Evolutionary conservation across 352 stramenopile species (phyloP).

Genomic region (Bremia lactucae): DNA sequence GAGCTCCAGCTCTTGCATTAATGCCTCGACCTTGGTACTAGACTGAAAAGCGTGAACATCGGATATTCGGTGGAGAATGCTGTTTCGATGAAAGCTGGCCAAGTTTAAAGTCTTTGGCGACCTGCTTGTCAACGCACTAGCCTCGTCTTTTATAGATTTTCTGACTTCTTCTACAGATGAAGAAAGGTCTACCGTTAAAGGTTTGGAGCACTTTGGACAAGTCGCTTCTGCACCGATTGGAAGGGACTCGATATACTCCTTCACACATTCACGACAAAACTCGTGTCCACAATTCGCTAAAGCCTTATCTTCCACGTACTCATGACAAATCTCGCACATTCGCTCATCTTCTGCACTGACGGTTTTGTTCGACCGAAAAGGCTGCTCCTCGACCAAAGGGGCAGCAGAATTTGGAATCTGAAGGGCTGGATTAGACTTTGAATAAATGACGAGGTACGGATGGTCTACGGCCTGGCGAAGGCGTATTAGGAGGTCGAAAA

Average conservation of each 20-base stretch:
- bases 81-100: conserved; percentile 60
- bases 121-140: conserved; percentile 1
- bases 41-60: conserved; percentile 67
- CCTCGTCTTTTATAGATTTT: conserved; percentile 3
- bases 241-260: conserved; percentile 71
- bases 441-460: conserved; percentile 94
- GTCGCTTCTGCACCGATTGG: conserved; percentile 38
- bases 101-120: conserved; percentile 29
- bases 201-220: conserved; percentile 75
- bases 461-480: conserved; percentile 97
- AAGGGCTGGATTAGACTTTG: conserved; percentile 76
- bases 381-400: conserved; percentile 51
- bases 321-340: conserved; percentile 88
- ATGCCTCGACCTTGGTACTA: conserved; percentile 97
- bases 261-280: conserved; percentile 88
- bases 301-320: conserved; percentile 86
- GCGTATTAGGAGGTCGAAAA: conserved; percentile 96
- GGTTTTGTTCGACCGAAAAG: conserved; percentile 26
- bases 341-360: conserved; percentile 19
- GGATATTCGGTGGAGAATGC: conserved; percentile 52
- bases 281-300: conserved; percentile 81
- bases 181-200: conserved; percentile 80
- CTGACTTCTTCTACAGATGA: conserved; percentile 13
- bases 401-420: conserved; percentile 38
- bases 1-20: conserved; percentile 93